Conservation (phyloP, 2,329 filamentous ascomycete species). For the Xylariales sp. region DNA sequence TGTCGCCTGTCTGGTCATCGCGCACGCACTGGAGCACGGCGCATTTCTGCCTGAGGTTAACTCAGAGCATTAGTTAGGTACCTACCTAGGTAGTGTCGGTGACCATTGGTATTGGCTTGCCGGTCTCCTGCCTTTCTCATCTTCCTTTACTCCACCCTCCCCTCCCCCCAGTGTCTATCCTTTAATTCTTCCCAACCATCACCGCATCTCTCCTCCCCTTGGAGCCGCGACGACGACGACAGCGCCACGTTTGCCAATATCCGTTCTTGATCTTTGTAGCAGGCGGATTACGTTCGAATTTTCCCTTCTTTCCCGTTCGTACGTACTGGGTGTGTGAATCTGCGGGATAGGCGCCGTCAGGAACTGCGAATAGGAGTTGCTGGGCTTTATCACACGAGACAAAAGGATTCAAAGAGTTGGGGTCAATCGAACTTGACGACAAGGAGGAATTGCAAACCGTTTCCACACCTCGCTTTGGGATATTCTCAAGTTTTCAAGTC, state of each 20-base stretch:
- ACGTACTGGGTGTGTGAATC: no score
- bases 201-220: background rate
- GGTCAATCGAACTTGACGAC: background rate
- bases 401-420: background rate
- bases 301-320: conserved; percentile 20
- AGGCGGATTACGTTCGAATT: no score
- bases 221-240: conserved; percentile 4
- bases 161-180: conserved; percentile 3
- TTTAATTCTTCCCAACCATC: conserved; percentile 6
- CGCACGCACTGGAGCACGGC: no score
- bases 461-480: no score
- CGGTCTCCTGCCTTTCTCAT: conserved; percentile 10
- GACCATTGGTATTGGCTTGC: no score
- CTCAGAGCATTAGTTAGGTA: no score
- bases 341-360: conserved; percentile 16
- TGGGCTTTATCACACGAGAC: background rate
- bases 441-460: background rate
- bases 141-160: conserved; percentile 4
- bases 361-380: conserved; percentile 17
- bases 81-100: no score
- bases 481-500: no score
- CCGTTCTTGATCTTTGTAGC: background rate
- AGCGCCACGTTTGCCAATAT: background rate
- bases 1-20: no score
- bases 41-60: no score